Evolutionary conservation across 257 asterid species (phyloP), one percentile per base, ranked within the genome.

Genomic region (Nicotiana attenuata): DNA sequence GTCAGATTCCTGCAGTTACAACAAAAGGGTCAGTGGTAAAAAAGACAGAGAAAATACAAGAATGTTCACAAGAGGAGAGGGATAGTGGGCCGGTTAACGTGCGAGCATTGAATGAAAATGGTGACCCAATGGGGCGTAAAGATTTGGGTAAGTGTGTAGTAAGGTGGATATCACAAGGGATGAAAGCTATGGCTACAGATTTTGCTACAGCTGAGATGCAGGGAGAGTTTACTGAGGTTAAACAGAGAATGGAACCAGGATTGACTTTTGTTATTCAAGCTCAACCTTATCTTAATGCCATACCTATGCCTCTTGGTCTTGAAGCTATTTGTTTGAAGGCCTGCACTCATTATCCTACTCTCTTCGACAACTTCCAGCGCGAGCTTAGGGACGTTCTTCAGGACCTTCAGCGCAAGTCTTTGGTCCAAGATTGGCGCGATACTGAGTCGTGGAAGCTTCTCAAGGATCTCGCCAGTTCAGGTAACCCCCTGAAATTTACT

Each of bases 311-410:
- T 11, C 87, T 90, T 7, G 99, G 99, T 64, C 80, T 90, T 50
- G 99, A 95, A 85, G 91, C 97, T 64, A 63, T 89, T 65, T 95
- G 99, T 83, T 92, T 95, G 86, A 95, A 91, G 90, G 91, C 96
- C 10, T 90, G 94, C 87, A 92, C 98, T 76, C 99, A 95, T 85
- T 95, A 95, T 81, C 99, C 99, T 33, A 95, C 99, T 28, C 93
- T 95, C 16, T 93, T 95, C 88, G 99, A 95, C 87, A 91, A 95
- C 85, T 95, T 95, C 88, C 99, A 95, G 92, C 87, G 98, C 82
- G 98, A 95, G 91, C 97, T 95, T 76, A 87, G 98, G 59, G 97
- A 93, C 41, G 89, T 91, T 81, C 97, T 95, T 59, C 92, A 88
- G 89, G 91, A 92, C 38, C 89, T 89, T 56, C 93, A 92, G 87